Percentiles rank a stretch among this genome's conserved stretches.
Evolutionary conservation across 2,329 filamentous ascomycete genomes (phyloP).

Genomic region (Dichotomopilus funicola): DNA sequence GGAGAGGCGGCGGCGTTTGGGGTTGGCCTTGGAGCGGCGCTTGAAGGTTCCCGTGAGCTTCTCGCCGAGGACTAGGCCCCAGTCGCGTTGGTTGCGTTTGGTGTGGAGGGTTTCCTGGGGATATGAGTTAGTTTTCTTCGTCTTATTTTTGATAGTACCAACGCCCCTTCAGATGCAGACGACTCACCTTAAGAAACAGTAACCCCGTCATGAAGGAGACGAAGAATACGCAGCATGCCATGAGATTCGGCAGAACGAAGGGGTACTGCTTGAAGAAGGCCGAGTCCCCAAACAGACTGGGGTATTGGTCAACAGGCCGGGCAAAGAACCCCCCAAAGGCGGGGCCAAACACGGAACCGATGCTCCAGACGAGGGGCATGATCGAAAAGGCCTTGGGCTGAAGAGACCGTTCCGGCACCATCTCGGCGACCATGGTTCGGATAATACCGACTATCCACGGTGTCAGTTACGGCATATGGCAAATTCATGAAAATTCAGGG

Average conservation of each 20-base stretch:
- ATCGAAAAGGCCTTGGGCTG: constrained; percentile 86
- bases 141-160: background rate
- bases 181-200: constrained; percentile 64
- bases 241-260: constrained; percentile 77
- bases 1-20: constrained; percentile 37
- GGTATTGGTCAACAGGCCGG: constrained; percentile 69
- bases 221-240: constrained; percentile 69
- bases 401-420: constrained; percentile 79
- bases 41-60: constrained; percentile 44
- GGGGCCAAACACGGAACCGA: constrained; percentile 83
- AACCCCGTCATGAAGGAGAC: constrained; percentile 66
- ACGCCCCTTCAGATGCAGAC: background rate
- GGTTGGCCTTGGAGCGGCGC: constrained; percentile 20
- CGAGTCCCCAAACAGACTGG: constrained; percentile 59
- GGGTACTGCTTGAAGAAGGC: constrained; percentile 69
- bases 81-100: constrained; percentile 62
- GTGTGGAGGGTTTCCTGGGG: constrained; percentile 69
- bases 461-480: constrained; percentile 17
- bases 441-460: constrained; percentile 69
- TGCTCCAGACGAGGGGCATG: constrained; percentile 85
- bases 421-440: constrained; percentile 83
- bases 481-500: background rate
- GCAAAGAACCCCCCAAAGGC: constrained; percentile 82
- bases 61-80: constrained; percentile 67
- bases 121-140: constrained; percentile 4